Evolutionary conservation across 2,329 filamentous ascomycete species (phyloP).

Genomic region (Aspergillus versicolor): DNA sequence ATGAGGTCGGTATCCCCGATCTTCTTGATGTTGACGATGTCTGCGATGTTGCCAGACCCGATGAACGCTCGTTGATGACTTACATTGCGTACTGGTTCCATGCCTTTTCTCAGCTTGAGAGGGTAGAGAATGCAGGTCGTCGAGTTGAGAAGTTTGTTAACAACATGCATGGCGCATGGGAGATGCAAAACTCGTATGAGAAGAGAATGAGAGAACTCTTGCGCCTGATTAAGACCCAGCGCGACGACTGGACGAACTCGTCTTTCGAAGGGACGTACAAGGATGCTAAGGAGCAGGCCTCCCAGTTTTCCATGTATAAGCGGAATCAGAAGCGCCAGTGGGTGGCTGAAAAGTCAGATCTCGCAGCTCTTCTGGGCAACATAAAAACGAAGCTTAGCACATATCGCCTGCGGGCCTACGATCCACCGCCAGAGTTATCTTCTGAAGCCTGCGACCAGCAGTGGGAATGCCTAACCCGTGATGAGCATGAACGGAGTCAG

Average conservation of each 20-base stretch:
- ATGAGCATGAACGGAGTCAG: constrained; percentile 86
- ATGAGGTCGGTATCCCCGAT: constrained; percentile 95
- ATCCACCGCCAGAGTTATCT: constrained; percentile 80
- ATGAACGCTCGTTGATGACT: constrained; percentile 96
- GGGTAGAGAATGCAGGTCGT: constrained; percentile 93
- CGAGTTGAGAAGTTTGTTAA: constrained; percentile 98
- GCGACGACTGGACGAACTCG: constrained; percentile 72
- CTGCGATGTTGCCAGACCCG: constrained; percentile 91
- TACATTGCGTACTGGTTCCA: constrained; percentile 99
- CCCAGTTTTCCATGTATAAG: constrained; percentile 85
- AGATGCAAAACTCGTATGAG: constrained; percentile 98
- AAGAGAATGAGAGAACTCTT: constrained; percentile 82
- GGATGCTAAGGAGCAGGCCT: constrained; percentile 85
- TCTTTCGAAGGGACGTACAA: constrained; percentile 87
- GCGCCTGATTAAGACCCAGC: constrained; percentile 70
- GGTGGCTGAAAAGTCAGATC: constrained; percentile 96
- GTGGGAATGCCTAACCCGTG: constrained; percentile 75
- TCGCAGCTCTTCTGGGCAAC: constrained; percentile 89
- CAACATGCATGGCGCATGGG: constrained; percentile 99
- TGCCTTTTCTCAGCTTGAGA: constrained; percentile 97
- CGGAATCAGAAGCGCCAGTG: constrained; percentile 85
- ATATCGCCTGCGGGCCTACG: constrained; percentile 86
- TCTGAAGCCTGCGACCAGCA: constrained; percentile 78
- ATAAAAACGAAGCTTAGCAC: constrained; percentile 99
- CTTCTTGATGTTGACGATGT: constrained; percentile 97